A percentile compares a stretch with the other conserved stretches of the same genome.
These are phyloP conservation scores for Umbilicus rupestris DNA, from an alignment of 164 flowering plant species.

Conservation along the genomic window DNA sequence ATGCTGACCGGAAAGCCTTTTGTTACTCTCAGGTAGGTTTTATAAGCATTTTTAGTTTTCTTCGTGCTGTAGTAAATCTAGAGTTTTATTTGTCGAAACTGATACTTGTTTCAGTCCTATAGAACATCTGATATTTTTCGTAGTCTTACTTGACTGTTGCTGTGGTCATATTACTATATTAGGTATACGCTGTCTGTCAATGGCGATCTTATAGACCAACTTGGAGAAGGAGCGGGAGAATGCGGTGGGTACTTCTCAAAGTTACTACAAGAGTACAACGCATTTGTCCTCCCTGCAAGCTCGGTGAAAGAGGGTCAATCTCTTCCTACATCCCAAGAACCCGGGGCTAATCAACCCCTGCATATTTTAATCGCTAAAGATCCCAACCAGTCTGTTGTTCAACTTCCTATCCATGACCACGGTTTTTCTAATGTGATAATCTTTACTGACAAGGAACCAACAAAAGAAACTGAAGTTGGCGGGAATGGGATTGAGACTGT, in stretches of 20 bases:
- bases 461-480: constrained; percentile 21
- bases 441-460: constrained; percentile 33
- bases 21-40: constrained; percentile 55
- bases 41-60: not conserved
- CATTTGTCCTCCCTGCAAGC: constrained; percentile 42
- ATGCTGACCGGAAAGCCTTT: constrained; percentile 83
- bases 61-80: not conserved
- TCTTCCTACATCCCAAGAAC: constrained; percentile 44
- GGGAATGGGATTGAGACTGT: constrained; percentile 48
- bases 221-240: constrained; percentile 47
- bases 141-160: not conserved
- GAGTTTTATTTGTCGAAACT: not conserved
- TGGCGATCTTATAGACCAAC: constrained; percentile 42
- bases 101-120: not conserved
- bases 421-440: constrained; percentile 30
- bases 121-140: not conserved
- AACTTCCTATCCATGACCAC: constrained; percentile 19
- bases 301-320: constrained; percentile 19
- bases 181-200: constrained; percentile 75
- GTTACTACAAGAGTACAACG: constrained; percentile 68
- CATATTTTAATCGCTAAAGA: constrained; percentile 33
- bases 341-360: constrained; percentile 69
- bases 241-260: constrained; percentile 70
- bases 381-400: constrained; percentile 17
- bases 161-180: constrained; percentile 19